Percentiles rank a stretch among this genome's conserved stretches.
phyloP scores from a whole-genome alignment of 257 asterid species.

The Gynochthodes officinalis region DNA sequence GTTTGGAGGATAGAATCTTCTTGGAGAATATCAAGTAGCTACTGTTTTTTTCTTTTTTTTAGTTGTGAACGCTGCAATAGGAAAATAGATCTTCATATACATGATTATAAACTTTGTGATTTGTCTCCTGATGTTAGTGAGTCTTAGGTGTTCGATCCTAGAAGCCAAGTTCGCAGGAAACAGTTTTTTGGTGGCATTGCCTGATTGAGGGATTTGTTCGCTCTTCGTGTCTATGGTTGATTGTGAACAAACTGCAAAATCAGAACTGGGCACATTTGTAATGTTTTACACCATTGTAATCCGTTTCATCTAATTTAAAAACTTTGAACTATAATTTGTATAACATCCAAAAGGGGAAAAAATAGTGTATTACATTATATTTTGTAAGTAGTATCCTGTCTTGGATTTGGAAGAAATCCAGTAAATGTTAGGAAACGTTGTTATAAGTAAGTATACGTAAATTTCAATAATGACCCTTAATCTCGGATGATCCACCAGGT shows the following conservation, averaged over 20 bases:
- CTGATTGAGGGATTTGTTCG: no score
- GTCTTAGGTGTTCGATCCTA: constrained; percentile 2
- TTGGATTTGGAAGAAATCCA: background rate
- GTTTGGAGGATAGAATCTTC: no score
- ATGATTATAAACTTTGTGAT: background rate
- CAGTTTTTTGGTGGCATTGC: constrained; percentile 4
- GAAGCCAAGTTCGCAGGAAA: background rate
- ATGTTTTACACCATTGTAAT: no score
- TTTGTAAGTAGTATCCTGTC: constrained; percentile 12
- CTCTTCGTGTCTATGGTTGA: no score
- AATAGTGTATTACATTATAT: constrained; percentile 5
- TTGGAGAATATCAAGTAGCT: no score
- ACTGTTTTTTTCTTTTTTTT: background rate
- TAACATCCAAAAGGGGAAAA: background rate
- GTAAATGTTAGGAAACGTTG: constrained; percentile 5
- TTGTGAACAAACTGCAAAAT: background rate
- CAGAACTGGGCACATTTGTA: background rate
- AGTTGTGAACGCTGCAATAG: background rate
- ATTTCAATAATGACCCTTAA: constrained; percentile 7
- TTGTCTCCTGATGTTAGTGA: background rate
- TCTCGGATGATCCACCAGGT: constrained; percentile 19
- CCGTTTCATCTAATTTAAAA: constrained; percentile 9
- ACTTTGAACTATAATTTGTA: background rate
- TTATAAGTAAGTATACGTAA: background rate
- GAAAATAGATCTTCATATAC: background rate